phyloP scores from a whole-genome alignment of 768 basidiomycete genomes.

The Macrolepiota albuminosa region DNA sequence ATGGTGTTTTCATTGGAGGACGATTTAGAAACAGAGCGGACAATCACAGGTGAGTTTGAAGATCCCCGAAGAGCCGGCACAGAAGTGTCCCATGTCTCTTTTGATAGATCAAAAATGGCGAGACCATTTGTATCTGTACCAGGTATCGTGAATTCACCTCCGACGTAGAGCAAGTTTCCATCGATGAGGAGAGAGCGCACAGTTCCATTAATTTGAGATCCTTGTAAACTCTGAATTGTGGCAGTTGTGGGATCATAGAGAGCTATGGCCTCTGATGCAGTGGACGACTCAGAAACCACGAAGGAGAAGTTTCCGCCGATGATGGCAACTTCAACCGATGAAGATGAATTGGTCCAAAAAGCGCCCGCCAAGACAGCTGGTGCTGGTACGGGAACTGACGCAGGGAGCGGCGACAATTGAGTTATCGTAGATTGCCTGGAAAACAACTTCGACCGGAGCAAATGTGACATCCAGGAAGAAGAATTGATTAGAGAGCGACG shows the following conservation, averaged over 20 bases:
- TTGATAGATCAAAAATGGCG: conserved; percentile 72
- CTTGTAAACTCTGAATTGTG: conserved; percentile 49
- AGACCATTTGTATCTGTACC: conserved; percentile 62
- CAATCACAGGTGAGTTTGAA: conserved; percentile 51
- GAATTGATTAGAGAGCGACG: conserved; percentile 33
- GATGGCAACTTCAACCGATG: conserved; percentile 60
- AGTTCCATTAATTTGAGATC: conserved; percentile 64
- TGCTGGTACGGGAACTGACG: conserved; percentile 51
- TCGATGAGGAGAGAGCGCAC: conserved; percentile 76
- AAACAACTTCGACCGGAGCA: conserved; percentile 40
- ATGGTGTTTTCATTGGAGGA: conserved; percentile 54
- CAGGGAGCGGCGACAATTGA: conserved; percentile 48
- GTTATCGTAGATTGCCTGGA: conserved; percentile 46
- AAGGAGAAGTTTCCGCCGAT: conserved; percentile 91
- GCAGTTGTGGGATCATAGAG: conserved; percentile 60
- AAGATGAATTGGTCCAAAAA: conserved; percentile 84
- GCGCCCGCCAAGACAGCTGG: conserved; percentile 82
- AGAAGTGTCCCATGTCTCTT: conserved; percentile 56
- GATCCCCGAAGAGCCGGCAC: conserved; percentile 57
- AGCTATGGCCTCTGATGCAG: conserved; percentile 51
- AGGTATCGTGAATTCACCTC: conserved; percentile 73
- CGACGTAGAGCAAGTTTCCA: conserved; percentile 68
- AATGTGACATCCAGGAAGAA: conserved; percentile 45
- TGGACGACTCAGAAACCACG: conserved; percentile 31
- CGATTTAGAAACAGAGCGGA: conserved; percentile 68